These are phyloP conservation scores for Leishmania aethiopica DNA, from an alignment of 208 protist genomes.

Conservation along the genomic window DNA sequence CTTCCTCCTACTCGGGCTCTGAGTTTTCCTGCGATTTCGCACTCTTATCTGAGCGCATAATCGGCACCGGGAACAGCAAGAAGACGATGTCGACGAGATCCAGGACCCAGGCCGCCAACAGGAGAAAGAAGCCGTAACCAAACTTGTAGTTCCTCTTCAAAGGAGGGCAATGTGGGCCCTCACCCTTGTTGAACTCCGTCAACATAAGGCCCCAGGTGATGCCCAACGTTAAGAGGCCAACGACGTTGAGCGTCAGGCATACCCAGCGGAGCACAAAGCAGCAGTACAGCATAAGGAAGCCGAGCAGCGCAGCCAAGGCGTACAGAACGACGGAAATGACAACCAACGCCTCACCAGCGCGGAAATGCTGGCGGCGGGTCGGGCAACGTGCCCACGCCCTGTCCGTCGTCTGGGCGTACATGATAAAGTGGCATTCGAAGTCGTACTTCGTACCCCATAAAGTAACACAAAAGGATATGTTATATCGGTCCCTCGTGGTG, in stretches of 20 bases:
- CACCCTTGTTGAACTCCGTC: too few species aligned
- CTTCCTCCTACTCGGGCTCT: background rate
- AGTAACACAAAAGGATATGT: conserved; percentile 37
- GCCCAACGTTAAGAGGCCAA: background rate
- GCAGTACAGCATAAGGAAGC: conserved; percentile 38
- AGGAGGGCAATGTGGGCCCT: background rate
- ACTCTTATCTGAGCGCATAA: too few species aligned
- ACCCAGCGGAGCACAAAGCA: background rate
- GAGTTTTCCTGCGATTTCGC: background rate
- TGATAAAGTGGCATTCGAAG: too few species aligned
- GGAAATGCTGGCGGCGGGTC: too few species aligned
- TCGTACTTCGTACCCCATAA: conserved; percentile 72
- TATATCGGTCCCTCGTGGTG: too few species aligned
- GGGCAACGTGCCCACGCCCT: too few species aligned
- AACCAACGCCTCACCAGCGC: conserved; percentile 37
- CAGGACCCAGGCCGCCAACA: conserved; percentile 39
- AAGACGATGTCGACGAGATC: conserved; percentile 40
- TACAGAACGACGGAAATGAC: conserved; percentile 36
- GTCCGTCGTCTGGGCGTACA: too few species aligned
- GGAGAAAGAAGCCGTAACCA: conserved; percentile 35
- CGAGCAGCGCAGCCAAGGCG: conserved; percentile 29
- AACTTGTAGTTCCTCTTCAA: conserved; percentile 8
- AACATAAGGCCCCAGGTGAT: too few species aligned
- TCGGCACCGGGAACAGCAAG: conserved; percentile 32
- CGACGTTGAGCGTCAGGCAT: background rate